Base-by-base conservation (phyloP, 2,329 filamentous ascomycete genomes). In the Aspergillus japonicus region DNA sequence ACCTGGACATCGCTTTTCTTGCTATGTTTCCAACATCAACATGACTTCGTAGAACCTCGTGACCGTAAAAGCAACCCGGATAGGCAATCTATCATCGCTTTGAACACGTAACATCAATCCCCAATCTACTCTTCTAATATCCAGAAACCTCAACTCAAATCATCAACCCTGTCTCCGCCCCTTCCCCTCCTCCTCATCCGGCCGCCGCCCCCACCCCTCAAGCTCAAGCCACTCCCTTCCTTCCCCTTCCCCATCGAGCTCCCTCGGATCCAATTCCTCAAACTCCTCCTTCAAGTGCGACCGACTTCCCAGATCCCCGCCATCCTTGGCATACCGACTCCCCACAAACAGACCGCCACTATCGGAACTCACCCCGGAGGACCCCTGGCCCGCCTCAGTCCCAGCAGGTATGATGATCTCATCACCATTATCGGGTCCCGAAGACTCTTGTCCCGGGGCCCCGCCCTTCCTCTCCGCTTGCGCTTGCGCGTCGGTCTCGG, bases 401-500 rank as follows among this genome's bases (percentile, higher is more conserved):
- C 26, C 44, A 8, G 54, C 3, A 19, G 26, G 35, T 10, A 33
- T 1, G 16, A 47, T 21, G 21, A 2, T 19, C 5, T 35, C 33
- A 16, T 35, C 33, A 21, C 21, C 21, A 23, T 23, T 3, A 26
- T 42, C 7, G 10, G 47, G n/a, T 47, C 39, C 8, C 21, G 39
- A 3, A 31, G 7, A n/a, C 7, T 35, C 33, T 35, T 35, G 33
- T 35, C 33, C 19, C 5, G 12, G 6, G n/a, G 23, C 51, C 7
- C 26, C 29, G n/a, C 35, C 14, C 4, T 29, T 31, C 5, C 29
- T 39, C 4, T 52, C 50, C 10, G 33, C 35, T 16, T 23, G 19
- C 19, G 31, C 16, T 24, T 65, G 31, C 42, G 26, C 26, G 51
- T 60, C 61, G 2, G 54, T 51, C 8, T 56, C 58, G 8, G 68